These are phyloP conservation scores for Saturnispora serradocipensis DNA, from an alignment of 805 yeast genomes.

Conservation along the genomic window DNA sequence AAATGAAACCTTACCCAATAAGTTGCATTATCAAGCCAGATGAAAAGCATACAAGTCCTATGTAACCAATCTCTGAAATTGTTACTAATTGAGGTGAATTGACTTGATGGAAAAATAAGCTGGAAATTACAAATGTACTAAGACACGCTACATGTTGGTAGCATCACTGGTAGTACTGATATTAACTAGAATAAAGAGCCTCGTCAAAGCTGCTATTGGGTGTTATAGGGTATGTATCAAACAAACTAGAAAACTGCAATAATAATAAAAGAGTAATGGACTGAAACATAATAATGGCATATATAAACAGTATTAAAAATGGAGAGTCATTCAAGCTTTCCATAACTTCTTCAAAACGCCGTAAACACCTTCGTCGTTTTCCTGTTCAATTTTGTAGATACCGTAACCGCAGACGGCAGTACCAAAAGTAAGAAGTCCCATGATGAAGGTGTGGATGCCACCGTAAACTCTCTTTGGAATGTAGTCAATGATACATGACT, in stretches of 20 bases:
- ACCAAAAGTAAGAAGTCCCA: slow-evolving; percentile 53
- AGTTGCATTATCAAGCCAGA: too few relatives aligned
- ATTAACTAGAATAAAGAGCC: neutral
- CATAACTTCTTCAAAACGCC: slow-evolving; percentile 31
- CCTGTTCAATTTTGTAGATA: slow-evolving; percentile 56
- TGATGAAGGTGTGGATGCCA: slow-evolving; percentile 48
- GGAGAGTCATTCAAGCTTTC: slow-evolving; percentile 19
- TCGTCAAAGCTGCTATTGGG: neutral
- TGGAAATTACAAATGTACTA: too few relatives aligned
- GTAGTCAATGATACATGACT: slow-evolving; percentile 69
- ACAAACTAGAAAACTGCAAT: neutral
- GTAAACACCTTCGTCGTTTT: slow-evolving; percentile 54
- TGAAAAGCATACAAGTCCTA: too few relatives aligned
- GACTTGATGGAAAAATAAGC: too few relatives aligned
- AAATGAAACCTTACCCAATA: neutral
- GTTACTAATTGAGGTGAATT: too few relatives aligned
- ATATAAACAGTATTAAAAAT: neutral
- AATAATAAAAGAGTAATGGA: neutral
- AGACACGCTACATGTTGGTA: too few relatives aligned
- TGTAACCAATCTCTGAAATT: too few relatives aligned
- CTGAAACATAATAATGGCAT: neutral
- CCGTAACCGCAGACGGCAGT: slow-evolving; percentile 63
- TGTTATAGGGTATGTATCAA: slow-evolving; percentile 1
- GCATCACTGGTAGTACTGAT: too few relatives aligned
- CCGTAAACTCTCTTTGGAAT: slow-evolving; percentile 72